Conservation (phyloP, 1,284 basidiomycete genomes). For the Cryptococcus sp. region DNA sequence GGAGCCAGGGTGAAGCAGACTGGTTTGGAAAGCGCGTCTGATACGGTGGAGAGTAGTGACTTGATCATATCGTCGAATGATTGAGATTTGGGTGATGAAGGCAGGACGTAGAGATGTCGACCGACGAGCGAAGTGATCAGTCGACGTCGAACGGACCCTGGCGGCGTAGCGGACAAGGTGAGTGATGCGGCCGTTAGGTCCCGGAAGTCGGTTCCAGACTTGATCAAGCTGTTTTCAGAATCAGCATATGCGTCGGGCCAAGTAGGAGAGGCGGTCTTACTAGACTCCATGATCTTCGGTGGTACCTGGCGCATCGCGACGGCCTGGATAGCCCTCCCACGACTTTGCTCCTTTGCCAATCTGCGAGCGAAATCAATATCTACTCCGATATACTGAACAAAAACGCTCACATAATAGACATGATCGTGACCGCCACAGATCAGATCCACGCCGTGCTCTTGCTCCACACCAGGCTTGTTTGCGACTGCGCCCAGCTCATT, state of each 20-base stretch:
- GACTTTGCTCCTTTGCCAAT: conserved; percentile 70
- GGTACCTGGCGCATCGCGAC: conserved; percentile 65
- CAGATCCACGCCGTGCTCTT: conserved; percentile 77
- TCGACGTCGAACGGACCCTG: conserved; percentile 67
- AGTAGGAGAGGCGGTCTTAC: conserved; percentile 39
- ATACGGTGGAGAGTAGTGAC: conserved; percentile 70
- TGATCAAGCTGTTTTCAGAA: conserved; percentile 57
- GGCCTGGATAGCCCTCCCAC: conserved; percentile 72
- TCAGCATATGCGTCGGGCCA: background rate
- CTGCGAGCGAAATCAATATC: conserved; percentile 50
- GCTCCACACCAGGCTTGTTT: conserved; percentile 55
- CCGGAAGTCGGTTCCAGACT: conserved; percentile 88
- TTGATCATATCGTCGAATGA: conserved; percentile 65
- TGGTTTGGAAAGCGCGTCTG: conserved; percentile 68
- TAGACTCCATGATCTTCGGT: conserved; percentile 73
- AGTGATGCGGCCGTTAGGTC: conserved; percentile 76
- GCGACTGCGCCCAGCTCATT: conserved; percentile 65
- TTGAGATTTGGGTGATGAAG: conserved; percentile 64
- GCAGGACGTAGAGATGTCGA: conserved; percentile 64
- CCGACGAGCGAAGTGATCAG: conserved; percentile 69
- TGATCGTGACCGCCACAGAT: conserved; percentile 91
- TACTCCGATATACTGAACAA: background rate
- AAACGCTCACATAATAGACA: conserved; percentile 59
- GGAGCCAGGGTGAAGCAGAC: conserved; percentile 70
- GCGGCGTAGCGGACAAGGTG: conserved; percentile 62